Conservation (phyloP, 495 filamentous ascomycete genomes). For the Penicillium cataractarum region DNA sequence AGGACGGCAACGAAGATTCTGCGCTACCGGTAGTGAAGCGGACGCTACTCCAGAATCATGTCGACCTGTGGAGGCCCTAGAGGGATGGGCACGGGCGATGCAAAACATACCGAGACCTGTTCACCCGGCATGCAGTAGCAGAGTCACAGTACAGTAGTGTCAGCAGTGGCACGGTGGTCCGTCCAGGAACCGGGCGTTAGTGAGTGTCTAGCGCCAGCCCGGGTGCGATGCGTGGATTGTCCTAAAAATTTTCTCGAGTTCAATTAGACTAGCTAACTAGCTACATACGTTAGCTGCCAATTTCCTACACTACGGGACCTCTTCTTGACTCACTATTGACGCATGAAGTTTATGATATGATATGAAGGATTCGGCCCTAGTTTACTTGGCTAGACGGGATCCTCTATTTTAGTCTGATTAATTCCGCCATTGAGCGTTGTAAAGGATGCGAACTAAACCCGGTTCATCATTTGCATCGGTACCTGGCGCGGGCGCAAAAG, state of each 20-base stretch:
- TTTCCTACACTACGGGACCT: background rate
- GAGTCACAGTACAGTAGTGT: slow-evolving; percentile 28
- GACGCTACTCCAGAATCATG: slow-evolving; percentile 15
- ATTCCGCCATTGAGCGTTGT: slow-evolving; percentile 5
- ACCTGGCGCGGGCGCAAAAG: background rate
- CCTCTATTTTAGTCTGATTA: background rate
- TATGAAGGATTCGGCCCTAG: slow-evolving; percentile 1
- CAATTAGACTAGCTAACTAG: background rate
- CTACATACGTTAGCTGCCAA: background rate
- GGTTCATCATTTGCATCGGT: background rate
- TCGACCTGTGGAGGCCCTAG: slow-evolving; percentile 5
- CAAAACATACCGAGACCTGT: slow-evolving; percentile 24
- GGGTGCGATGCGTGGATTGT: slow-evolving; percentile 5
- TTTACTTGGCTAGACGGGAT: slow-evolving; percentile 3
- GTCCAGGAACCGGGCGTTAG: slow-evolving; percentile 20
- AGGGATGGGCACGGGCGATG: slow-evolving; percentile 12
- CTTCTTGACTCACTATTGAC: background rate
- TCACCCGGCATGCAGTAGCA: slow-evolving; percentile 24
- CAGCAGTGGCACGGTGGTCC: slow-evolving; percentile 7
- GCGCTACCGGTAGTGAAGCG: slow-evolving; percentile 22
- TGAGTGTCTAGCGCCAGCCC: slow-evolving; percentile 4
- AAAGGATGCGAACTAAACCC: background rate
- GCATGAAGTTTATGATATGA: slow-evolving; percentile 1
- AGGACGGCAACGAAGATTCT: slow-evolving; percentile 9
- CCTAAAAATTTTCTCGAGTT: background rate